These are phyloP conservation scores for Podaxis sp. DNA, from an alignment of 768 basidiomycete genomes.

Conservation along the genomic window DNA sequence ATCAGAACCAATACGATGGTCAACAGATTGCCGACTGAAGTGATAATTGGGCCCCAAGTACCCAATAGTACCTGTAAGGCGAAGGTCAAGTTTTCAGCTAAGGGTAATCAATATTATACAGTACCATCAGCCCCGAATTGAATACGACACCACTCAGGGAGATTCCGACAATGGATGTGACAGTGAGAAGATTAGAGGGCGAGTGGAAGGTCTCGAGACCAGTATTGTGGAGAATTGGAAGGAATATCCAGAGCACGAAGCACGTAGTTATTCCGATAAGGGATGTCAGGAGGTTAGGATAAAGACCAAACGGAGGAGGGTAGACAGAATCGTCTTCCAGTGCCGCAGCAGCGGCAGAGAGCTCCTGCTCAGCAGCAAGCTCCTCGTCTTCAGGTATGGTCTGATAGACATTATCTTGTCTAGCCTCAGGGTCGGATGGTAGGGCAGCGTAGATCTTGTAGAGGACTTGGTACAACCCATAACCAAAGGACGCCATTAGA, in stretches of 20 bases:
- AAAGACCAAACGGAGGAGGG: slow-evolving; percentile 76
- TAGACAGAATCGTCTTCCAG: slow-evolving; percentile 32
- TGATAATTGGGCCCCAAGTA: slow-evolving; percentile 83
- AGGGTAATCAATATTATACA: background rate
- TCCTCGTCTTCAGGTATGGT: slow-evolving; percentile 37
- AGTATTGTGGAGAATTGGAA: slow-evolving; percentile 67
- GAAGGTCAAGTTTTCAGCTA: slow-evolving; percentile 7
- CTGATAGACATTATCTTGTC: slow-evolving; percentile 39
- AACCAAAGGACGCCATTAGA: slow-evolving; percentile 64
- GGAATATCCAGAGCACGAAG: slow-evolving; percentile 70
- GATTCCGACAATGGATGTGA: slow-evolving; percentile 61
- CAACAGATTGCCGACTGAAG: slow-evolving; percentile 89
- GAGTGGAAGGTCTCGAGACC: slow-evolving; percentile 63
- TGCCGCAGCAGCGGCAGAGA: slow-evolving; percentile 10
- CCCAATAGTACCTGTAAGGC: slow-evolving; percentile 65
- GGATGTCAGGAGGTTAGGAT: slow-evolving; percentile 79
- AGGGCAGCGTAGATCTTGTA: slow-evolving; percentile 79
- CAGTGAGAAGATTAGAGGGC: slow-evolving; percentile 46
- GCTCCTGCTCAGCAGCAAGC: slow-evolving; percentile 1
- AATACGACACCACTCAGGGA: slow-evolving; percentile 69
- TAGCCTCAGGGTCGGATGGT: slow-evolving; percentile 55
- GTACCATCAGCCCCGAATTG: slow-evolving; percentile 84
- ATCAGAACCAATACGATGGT: slow-evolving; percentile 87
- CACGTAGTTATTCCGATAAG: slow-evolving; percentile 77
- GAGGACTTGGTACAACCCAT: slow-evolving; percentile 77